Evolutionary conservation across 306 rosid species (phyloP), one percentile per base, ranked within the genome.

Genomic region (Spatholobus suberectus): DNA sequence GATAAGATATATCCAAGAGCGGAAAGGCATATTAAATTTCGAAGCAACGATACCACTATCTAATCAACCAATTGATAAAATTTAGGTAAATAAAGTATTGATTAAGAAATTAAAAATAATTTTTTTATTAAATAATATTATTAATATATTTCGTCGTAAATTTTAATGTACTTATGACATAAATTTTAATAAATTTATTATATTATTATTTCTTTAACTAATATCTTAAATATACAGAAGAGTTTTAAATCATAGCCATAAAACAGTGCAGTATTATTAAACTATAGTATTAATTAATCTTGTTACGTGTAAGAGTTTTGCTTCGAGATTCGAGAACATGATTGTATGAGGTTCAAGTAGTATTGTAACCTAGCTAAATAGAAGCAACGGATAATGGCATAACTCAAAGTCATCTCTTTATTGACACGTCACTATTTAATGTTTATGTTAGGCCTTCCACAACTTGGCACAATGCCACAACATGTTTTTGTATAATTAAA

Each of bases 301-400:
- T 8, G n/a, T 18, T 20, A 38, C 1, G 32, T 10, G 5, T 69
- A 21, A 5, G 34, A 40, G 35, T 41, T 40, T 69, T 41, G 74
- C 51, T 69, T 40, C n/a, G 4, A 69, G 74, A 69, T 69, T 40
- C 20, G 49, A 69, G 18, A 38, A 21, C 54, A 69, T 41, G 74
- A 20, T 12, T 40, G 75, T 5, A 21, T 4, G 52, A 68, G 34
- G 54, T 23, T 41, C 37, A 43, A 43, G 11, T 20, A 4, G 23
- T 37, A n/a, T n/a, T 59, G 67, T 5, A 27, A 59, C 20, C 44
- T 17, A 63, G 43, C 21, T 6, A 62, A 23, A 32, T 2, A 63
- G 70, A 65, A n/a, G 49, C 17, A 37, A 37, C 0, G 73, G 5
- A 37, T 47, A 35, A 66, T 66, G 14, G 49, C 43, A 67, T 38